These are phyloP conservation scores for Wickerhamiella cacticola DNA, from an alignment of 805 yeast genomes.

Conservation along the genomic window DNA sequence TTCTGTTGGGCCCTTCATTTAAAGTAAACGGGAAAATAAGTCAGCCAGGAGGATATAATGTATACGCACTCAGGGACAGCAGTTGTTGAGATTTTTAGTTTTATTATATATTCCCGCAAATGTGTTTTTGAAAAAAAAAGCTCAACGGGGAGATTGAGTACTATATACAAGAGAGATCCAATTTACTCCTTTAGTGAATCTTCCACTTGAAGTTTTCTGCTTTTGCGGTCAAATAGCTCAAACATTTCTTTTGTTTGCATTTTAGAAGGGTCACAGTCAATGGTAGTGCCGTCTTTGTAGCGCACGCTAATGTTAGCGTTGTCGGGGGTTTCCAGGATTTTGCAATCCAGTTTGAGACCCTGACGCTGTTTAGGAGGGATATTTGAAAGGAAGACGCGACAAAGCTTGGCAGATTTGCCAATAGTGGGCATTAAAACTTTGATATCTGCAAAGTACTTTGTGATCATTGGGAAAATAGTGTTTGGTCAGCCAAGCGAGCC, in stretches of 20 bases:
- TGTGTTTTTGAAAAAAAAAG: neutral
- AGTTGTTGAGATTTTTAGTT: no score
- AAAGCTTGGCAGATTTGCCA: slow-evolving; percentile 46
- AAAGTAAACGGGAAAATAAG: neutral
- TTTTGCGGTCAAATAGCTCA: slow-evolving; percentile 64
- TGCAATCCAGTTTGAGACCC: slow-evolving; percentile 49
- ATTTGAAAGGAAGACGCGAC: slow-evolving; percentile 65
- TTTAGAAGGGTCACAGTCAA: slow-evolving; percentile 53
- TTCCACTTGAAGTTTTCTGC: slow-evolving; percentile 61
- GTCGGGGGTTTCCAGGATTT: slow-evolving; percentile 38
- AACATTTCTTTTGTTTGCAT: slow-evolving; percentile 49
- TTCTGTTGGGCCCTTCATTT: slow-evolving; percentile 83
- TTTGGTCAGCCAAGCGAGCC: neutral
- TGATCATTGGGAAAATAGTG: slow-evolving; percentile 46
- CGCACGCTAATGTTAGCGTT: slow-evolving; percentile 52
- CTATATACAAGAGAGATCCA: neutral
- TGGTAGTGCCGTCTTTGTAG: slow-evolving; percentile 64
- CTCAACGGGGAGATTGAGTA: neutral
- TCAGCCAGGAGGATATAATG: neutral
- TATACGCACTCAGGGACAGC: no score
- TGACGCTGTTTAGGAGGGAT: slow-evolving; percentile 66
- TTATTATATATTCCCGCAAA: slow-evolving; percentile 14
- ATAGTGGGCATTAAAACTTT: slow-evolving; percentile 43
- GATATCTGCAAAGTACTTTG: slow-evolving; percentile 74
- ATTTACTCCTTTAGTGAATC: slow-evolving; percentile 32